These are phyloP conservation scores for Lactifluus hygrophoroides DNA, from an alignment of 768 basidiomycete species.

Conservation along the genomic window DNA sequence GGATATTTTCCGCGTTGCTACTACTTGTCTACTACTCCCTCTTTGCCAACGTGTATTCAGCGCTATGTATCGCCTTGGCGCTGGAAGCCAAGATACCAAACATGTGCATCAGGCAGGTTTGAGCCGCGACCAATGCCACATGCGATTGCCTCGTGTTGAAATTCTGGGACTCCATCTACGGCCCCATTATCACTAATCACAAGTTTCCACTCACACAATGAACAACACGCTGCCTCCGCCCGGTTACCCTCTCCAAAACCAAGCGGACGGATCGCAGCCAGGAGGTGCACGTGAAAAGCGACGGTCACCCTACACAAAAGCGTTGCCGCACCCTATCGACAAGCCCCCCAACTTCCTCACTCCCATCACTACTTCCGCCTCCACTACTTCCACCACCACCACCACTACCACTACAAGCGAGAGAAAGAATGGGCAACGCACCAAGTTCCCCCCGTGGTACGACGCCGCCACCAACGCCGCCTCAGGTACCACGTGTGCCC, in stretches of 20 bases:
- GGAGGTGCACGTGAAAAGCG: constrained; percentile 10
- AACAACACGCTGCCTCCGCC: constrained; percentile 17
- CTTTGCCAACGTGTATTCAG: neutral
- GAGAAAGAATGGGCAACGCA: constrained; percentile 15
- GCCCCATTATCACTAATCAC: constrained; percentile 15
- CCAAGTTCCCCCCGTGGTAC: constrained; percentile 11
- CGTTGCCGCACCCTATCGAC: neutral
- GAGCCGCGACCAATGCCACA: constrained; percentile 5
- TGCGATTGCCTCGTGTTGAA: constrained; percentile 13
- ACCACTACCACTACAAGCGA: neutral
- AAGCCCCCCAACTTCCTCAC: neutral
- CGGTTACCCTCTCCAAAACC: constrained; percentile 8
- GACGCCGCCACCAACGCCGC: constrained; percentile 12
- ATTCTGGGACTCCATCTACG: neutral
- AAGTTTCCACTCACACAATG: neutral
- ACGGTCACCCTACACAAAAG: constrained; percentile 13
- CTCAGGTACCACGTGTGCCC: constrained; percentile 12
- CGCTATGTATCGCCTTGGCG: neutral
- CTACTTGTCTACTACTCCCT: neutral
- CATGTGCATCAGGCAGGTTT: constrained; percentile 11
- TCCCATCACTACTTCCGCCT: neutral
- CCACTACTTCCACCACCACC: neutral
- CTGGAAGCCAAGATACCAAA: neutral
- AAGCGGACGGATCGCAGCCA: constrained; percentile 2
- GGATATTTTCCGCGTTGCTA: too few relatives aligned